Evolutionary conservation across 2,329 filamentous ascomycete species (phyloP).

Genomic region (Chalaropsis ovoidea): DNA sequence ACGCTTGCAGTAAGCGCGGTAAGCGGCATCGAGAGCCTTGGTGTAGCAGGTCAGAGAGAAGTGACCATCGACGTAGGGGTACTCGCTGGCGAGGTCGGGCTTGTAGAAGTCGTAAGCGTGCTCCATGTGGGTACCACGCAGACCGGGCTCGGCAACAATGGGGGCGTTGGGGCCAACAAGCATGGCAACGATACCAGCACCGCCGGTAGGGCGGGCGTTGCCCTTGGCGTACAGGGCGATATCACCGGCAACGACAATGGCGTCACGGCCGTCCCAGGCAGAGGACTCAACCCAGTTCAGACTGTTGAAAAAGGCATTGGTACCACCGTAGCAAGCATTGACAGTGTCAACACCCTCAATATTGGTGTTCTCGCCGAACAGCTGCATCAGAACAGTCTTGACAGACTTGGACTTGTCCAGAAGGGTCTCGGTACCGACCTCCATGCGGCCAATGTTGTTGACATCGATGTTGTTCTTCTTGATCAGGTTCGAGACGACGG

Average conservation of each 20-base stretch:
- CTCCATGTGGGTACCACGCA: constrained; percentile 70
- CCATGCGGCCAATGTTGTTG: constrained; percentile 66
- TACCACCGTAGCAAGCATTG: constrained; percentile 80
- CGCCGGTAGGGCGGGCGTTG: constrained; percentile 68
- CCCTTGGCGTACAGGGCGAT: constrained; percentile 82
- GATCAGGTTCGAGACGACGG: constrained; percentile 64
- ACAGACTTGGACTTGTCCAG: constrained; percentile 87
- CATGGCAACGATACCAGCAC: constrained; percentile 69
- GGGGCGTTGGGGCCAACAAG: constrained; percentile 69
- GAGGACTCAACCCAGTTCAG: constrained; percentile 82
- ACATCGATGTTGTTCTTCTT: constrained; percentile 75
- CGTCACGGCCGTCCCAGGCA: constrained; percentile 74
- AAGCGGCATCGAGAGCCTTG: constrained; percentile 68
- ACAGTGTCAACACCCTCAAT: constrained; percentile 73
- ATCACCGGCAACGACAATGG: constrained; percentile 68
- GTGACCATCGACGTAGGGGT: constrained; percentile 75
- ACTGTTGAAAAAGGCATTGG: constrained; percentile 73
- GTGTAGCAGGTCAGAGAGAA: constrained; percentile 75
- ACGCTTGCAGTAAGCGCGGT: constrained; percentile 68
- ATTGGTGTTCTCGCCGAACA: constrained; percentile 75
- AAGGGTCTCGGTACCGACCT: constrained; percentile 77
- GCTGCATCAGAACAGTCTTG: constrained; percentile 80
- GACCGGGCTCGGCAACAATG: constrained; percentile 64
- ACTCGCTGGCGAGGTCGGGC: constrained; percentile 78
- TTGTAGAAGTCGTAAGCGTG: constrained; percentile 89